phyloP scores from a whole-genome alignment of 2,329 filamentous ascomycete species.

The Lachnellula occidentalis region DNA sequence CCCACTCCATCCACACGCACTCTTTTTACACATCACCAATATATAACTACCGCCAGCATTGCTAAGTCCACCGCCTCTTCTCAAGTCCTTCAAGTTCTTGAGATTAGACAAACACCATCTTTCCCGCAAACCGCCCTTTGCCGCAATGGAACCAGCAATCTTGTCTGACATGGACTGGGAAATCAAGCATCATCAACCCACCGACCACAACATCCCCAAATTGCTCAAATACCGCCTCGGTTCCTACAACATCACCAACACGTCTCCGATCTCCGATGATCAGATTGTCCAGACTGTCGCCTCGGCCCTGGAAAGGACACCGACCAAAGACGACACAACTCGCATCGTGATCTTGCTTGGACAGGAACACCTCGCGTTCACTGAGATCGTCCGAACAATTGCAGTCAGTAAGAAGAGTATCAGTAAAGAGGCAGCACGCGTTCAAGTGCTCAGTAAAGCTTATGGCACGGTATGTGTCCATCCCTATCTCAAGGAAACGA shows the following conservation, averaged over 20 bases:
- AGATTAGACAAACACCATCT: too few species aligned
- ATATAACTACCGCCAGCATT: too few species aligned
- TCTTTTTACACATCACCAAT: too few species aligned
- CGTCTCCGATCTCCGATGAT: slow-evolving; percentile 46
- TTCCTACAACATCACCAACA: background rate
- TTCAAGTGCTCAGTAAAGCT: slow-evolving; percentile 31
- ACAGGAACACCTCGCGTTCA: slow-evolving; percentile 78
- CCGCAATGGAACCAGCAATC: background rate
- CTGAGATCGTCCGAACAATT: slow-evolving; percentile 47
- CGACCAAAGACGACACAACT: slow-evolving; percentile 50
- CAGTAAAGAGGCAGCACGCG: background rate
- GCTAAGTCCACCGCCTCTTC: too few species aligned
- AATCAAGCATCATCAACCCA: background rate
- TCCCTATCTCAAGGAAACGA: background rate
- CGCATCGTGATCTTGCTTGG: slow-evolving; percentile 65
- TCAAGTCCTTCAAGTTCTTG: too few species aligned
- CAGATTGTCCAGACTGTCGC: slow-evolving; percentile 60
- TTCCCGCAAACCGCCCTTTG: background rate
- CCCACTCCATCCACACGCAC: background rate
- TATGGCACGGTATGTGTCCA: slow-evolving; percentile 61
- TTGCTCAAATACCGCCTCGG: background rate
- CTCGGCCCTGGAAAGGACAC: slow-evolving; percentile 42
- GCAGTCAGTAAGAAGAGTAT: slow-evolving; percentile 36
- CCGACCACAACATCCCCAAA: background rate
- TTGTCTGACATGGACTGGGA: background rate